Evolutionary conservation across 192 early-diverging fungal species (phyloP), one percentile per base, ranked within the genome.

Genomic region (Podochytrium sp.): DNA sequence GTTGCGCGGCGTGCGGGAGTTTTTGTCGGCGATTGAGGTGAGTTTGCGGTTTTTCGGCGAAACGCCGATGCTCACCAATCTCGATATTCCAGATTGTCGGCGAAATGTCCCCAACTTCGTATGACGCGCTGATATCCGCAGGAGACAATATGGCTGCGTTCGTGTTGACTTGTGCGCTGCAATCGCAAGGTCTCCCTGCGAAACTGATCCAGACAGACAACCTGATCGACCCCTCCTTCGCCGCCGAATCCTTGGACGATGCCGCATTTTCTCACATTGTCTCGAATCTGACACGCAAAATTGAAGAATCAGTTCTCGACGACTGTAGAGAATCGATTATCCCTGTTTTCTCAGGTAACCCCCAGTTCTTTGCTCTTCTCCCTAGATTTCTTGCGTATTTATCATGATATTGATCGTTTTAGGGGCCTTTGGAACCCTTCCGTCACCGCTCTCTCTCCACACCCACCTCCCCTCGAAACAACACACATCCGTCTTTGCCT

Each of bases 1-100:
- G 16, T n/a, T 69, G 30, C 10, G 35, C 7, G 3, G 49, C 7
- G 47, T 53, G 5, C n/a, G 52, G 10, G 66, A 51, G 66, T 69
- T 69, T 69, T 35, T 69, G 47, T 7, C 49, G 6, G 66, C 66
- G 3, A 69, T 69, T 49, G 51, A 69, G 66, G 66, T 69, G 6
- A 2, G 12, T 57, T 57, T 10, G n/a, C 10, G n/a, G 12, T 47
- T 47, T 47, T n/a, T n/a, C n/a, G n/a, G n/a, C 43, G n/a, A 47
- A 20, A 10, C 43, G 43, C n/a, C n/a, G 43, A 47, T 16, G 10
- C 43, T 47, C 43, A 47, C 43, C 43, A 16, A 16, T 47, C n/a
- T 47, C n/a, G 43, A 47, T 47, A 20, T 55, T 7, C 30, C 40
- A 69, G 66, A 69, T 69, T 33, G 29, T 69, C 23, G 66, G 66